Evolutionary conservation across 495 filamentous ascomycete species (phyloP).

Genomic region (Chaetomium tenue): DNA sequence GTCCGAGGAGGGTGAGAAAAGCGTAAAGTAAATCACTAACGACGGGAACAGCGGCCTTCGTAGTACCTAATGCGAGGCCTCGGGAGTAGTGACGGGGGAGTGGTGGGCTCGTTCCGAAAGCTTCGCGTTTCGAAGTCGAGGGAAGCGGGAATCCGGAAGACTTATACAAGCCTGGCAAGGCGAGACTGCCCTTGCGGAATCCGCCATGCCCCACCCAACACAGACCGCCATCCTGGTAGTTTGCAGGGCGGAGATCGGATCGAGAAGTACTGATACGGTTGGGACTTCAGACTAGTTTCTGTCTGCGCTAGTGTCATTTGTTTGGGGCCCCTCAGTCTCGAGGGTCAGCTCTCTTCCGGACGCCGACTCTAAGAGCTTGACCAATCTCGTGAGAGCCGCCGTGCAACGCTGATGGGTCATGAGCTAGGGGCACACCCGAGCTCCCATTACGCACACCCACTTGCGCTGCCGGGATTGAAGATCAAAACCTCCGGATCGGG

Average conservation of each 20-base stretch:
- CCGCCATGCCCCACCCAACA: background rate
- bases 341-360: constrained; percentile 17
- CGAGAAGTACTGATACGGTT: constrained; percentile 15
- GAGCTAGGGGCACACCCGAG: constrained; percentile 12
- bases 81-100: background rate
- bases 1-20: background rate
- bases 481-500: background rate
- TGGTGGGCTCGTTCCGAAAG: background rate
- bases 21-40: background rate
- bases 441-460: background rate
- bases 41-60: background rate
- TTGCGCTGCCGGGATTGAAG: background rate
- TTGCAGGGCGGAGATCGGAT: constrained; percentile 16
- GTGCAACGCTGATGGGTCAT: constrained; percentile 11
- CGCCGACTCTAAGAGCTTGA: constrained; percentile 14
- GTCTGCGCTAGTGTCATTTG: constrained; percentile 12
- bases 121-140: background rate
- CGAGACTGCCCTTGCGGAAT: background rate
- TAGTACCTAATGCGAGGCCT: background rate
- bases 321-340: constrained; percentile 1
- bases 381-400: constrained; percentile 17
- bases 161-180: constrained; percentile 12
- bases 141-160: background rate
- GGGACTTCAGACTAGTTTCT: constrained; percentile 2
- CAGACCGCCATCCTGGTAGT: constrained; percentile 5